These are phyloP conservation scores for Volutella citrinella DNA, from an alignment of 2,329 filamentous ascomycete genomes.

Conservation along the genomic window DNA sequence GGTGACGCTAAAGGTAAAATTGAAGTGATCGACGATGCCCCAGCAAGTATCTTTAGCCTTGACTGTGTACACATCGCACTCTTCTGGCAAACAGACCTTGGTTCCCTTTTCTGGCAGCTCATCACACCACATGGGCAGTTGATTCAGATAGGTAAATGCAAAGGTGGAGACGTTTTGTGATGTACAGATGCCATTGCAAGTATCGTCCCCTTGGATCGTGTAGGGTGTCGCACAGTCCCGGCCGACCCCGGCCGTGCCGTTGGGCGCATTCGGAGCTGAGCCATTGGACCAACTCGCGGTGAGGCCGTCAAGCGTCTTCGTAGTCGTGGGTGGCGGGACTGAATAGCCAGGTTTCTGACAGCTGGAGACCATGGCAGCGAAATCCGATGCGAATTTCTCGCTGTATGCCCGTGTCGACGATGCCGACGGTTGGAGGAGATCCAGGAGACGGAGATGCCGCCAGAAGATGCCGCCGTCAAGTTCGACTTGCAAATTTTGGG, in stretches of 20 bases:
- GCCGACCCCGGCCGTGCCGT: too few species aligned
- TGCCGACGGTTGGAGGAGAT: too few species aligned
- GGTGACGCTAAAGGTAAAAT: background rate
- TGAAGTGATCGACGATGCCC: background rate
- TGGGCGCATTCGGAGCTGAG: too few species aligned
- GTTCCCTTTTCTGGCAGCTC: slow-evolving; percentile 1
- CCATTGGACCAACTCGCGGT: too few species aligned
- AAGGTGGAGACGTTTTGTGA: slow-evolving; percentile 4
- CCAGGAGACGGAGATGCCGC: too few species aligned
- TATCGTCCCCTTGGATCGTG: slow-evolving; percentile 1
- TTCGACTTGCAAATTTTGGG: slow-evolving; percentile 3
- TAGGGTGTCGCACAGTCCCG: slow-evolving; percentile 3
- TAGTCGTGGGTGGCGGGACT: too few species aligned
- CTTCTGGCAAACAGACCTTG: slow-evolving; percentile 1
- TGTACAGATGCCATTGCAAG: slow-evolving; percentile 6
- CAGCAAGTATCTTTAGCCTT: slow-evolving; percentile 1
- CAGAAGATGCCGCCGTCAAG: background rate
- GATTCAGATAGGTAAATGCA: background rate
- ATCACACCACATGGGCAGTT: background rate
- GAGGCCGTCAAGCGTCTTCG: too few species aligned
- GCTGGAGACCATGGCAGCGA: too few species aligned
- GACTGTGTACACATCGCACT: slow-evolving; percentile 7
- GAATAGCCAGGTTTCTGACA: too few species aligned
- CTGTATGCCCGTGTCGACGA: too few species aligned
- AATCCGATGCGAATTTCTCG: too few species aligned